Base-by-base conservation (phyloP, 192 early-diverging fungal species). In the Gamsiella multidivaricata region DNA sequence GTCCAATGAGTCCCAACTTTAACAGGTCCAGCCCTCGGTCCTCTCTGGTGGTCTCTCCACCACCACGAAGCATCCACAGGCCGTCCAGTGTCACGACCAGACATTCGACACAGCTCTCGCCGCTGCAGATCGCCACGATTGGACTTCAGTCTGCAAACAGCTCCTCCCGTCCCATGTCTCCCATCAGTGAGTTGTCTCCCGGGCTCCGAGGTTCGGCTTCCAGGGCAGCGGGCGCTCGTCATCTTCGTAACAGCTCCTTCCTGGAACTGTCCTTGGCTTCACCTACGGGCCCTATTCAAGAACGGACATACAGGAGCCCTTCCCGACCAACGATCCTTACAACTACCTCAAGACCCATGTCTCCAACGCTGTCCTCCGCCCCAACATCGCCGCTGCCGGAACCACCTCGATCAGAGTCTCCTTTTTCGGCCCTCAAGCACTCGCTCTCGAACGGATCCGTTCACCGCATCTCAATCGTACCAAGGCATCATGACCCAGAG, bases 401-500 rank as follows among this genome's bases (percentile, higher is more conserved):
- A 9, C 26, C 65, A 2, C 74, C 74, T 39, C 32, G 20, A 49
- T 32, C 59, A 17, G 43, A 31, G 6, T 45, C 73, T 18, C 58
- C 58, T n/a, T 29, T 23, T 22, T 18, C 18, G 17, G 18, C 57
- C 15, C 32, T 76, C 32, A 67, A 53, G 12, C 51, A 62, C 20
- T 51, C 72, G 0, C 46, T 76, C 10, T 76, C 73, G 34, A 76
- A 51, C 39, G 59, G 73, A 7, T 76, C 73, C 11, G 51, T 59
- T 11, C 74, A 61, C 3, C 65, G 74, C 3, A 69, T 78, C 53
- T 34, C 58, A 26, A 78, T 76, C 23, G 64, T 78, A 2, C 74
- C 74, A 29, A 39, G 74, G 31, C 66, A 78, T 32, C 74, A 78
- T 18, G 74, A 78, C 46, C 66, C 74, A 4, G 74, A 78, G 14